Evolutionary conservation across 768 basidiomycete genomes (phyloP).

Genomic region (Boletus barrowsii): DNA sequence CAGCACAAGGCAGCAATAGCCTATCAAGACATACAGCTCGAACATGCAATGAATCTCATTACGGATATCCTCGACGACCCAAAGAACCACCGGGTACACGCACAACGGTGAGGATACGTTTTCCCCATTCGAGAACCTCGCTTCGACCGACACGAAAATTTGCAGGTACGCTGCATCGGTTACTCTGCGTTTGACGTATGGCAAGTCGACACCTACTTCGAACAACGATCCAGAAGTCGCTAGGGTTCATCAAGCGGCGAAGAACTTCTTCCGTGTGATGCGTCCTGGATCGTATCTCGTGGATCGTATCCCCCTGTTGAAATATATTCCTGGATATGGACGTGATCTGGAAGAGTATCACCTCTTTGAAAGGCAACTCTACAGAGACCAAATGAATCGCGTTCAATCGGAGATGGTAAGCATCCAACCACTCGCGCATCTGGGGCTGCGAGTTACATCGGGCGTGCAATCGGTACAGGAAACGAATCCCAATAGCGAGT

Average conservation of each 20-base stretch:
- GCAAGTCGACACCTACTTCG: conserved; percentile 23
- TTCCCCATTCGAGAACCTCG: no score
- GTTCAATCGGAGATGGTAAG: conserved; percentile 44
- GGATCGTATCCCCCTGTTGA: conserved; percentile 32
- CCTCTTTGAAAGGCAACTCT: conserved; percentile 45
- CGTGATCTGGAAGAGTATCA: conserved; percentile 51
- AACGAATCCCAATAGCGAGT: conserved; percentile 4
- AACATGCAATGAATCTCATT: conserved; percentile 24
- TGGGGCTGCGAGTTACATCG: not conserved
- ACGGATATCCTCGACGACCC: conserved; percentile 33
- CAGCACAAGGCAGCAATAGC: conserved; percentile 43
- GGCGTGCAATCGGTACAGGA: conserved; percentile 1
- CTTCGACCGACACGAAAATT: not conserved
- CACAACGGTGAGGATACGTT: conserved; percentile 39
- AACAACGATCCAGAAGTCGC: conserved; percentile 21
- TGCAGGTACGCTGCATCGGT: conserved; percentile 26
- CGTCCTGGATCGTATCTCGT: conserved; percentile 35
- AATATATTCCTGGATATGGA: conserved; percentile 56
- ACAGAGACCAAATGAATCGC: conserved; percentile 44
- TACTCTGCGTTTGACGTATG: conserved; percentile 23
- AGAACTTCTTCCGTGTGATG: conserved; percentile 25
- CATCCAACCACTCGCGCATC: not conserved
- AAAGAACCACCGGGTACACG: conserved; percentile 39
- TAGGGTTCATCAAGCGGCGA: conserved; percentile 13
- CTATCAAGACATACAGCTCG: conserved; percentile 44